A percentile compares a stretch with the other conserved stretches of the same genome.
Conservation (phyloP, 805 yeast genomes). For the Candida awuae region DNA sequence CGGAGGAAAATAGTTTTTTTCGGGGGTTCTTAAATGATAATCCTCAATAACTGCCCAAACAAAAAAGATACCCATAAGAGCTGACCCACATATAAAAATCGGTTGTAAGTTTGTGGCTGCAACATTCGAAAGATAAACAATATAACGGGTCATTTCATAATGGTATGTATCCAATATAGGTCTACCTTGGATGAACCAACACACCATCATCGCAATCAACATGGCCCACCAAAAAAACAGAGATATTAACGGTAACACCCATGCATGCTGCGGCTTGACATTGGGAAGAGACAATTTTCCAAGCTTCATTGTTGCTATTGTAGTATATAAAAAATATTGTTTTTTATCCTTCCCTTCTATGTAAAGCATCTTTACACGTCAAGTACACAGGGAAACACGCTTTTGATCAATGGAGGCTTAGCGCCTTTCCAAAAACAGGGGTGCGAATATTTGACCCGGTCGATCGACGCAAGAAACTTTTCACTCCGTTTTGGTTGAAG, state of each 20-base stretch:
- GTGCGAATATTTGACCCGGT: too few species aligned
- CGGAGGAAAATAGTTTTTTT: conserved; percentile 42
- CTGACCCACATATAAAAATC: conserved; percentile 70
- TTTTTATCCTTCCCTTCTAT: too few species aligned
- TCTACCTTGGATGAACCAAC: conserved; percentile 77
- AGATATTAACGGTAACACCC: conserved; percentile 54
- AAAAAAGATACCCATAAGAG: conserved; percentile 69
- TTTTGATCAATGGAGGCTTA: too few species aligned
- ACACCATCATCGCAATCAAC: conserved; percentile 68
- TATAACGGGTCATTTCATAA: conserved; percentile 28
- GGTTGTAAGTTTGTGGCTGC: conserved; percentile 87
- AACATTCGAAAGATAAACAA: conserved; percentile 72
- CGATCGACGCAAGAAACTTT: too few species aligned
- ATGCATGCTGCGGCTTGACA: conserved; percentile 23
- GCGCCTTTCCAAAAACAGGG: too few species aligned
- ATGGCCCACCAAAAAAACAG: conserved; percentile 82
- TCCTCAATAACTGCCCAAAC: conserved; percentile 58
- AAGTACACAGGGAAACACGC: too few species aligned
- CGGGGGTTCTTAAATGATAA: conserved; percentile 48
- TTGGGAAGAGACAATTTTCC: conserved; percentile 17
- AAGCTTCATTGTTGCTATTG: conserved; percentile 8
- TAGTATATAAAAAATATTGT: neutral
- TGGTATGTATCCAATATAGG: conserved; percentile 58
- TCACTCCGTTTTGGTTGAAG: too few species aligned
- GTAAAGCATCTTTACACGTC: too few species aligned